Percentiles rank a stretch among this genome's conserved stretches.
Evolutionary conservation across 2,329 filamentous ascomycete species (phyloP).

Genomic region (Alternaria alternata): DNA sequence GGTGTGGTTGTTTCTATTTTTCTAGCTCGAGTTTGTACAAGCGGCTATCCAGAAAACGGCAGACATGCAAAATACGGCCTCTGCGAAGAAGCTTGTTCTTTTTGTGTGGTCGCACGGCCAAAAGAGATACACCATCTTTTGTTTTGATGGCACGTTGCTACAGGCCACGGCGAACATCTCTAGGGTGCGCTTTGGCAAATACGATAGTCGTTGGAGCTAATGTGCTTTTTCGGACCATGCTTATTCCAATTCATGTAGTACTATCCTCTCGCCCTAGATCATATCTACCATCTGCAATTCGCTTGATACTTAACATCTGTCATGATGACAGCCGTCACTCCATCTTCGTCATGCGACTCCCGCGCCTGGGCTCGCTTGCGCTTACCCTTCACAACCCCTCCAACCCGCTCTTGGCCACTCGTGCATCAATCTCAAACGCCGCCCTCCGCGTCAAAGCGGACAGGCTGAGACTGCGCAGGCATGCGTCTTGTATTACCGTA

Average conservation of each 20-base stretch:
- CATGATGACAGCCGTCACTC: conserved; percentile 22
- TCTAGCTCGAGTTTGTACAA: conserved; percentile 2
- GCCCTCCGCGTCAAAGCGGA: conserved; percentile 9
- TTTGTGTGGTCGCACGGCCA: neutral
- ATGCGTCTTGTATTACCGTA: conserved; percentile 7
- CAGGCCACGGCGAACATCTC: neutral
- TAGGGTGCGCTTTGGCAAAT: neutral
- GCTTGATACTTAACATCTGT: conserved; percentile 10
- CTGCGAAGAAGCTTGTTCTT: neutral
- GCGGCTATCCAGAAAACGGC: conserved; percentile 1
- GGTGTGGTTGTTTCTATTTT: conserved; percentile 11
- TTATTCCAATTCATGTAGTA: neutral
- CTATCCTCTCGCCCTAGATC: neutral
- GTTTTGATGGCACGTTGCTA: neutral
- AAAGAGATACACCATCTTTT: neutral
- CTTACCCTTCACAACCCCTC: conserved; percentile 4
- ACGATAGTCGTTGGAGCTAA: neutral
- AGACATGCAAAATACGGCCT: neutral
- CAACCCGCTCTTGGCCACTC: conserved; percentile 5
- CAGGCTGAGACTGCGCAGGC: conserved; percentile 15
- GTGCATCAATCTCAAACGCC: conserved; percentile 23
- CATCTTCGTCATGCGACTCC: conserved; percentile 10
- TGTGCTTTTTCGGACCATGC: neutral
- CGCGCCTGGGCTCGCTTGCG: neutral
- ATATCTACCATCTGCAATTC: neutral